Conservation (phyloP, 2,329 filamentous ascomycete species). For the Amylocarpus encephaloides region DNA sequence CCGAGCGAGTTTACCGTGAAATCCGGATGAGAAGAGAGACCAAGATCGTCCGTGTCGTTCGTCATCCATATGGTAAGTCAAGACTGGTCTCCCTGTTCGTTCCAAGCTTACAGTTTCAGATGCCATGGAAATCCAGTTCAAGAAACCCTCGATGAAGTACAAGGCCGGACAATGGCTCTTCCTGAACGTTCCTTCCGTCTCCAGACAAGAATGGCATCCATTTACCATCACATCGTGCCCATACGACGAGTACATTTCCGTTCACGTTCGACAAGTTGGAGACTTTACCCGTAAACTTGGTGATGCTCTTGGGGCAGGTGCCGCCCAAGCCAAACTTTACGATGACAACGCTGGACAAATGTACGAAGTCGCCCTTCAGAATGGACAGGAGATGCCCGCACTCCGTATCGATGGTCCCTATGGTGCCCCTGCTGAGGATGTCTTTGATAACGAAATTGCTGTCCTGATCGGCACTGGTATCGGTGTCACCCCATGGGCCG, state of each 20-base stretch:
- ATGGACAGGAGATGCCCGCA: conserved; percentile 84
- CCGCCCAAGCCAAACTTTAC: conserved; percentile 81
- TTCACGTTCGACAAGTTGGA: conserved; percentile 93
- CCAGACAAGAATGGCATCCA: conserved; percentile 90
- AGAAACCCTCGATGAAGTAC: conserved; percentile 94
- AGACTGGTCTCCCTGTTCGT: neutral
- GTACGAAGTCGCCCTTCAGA: conserved; percentile 94
- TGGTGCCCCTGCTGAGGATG: conserved; percentile 93
- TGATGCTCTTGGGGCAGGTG: conserved; percentile 86
- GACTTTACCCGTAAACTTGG: conserved; percentile 95
- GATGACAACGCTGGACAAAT: conserved; percentile 92
- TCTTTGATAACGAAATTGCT: conserved; percentile 88
- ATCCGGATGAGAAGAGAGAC: conserved; percentile 77
- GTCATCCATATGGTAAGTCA: conserved; percentile 80
- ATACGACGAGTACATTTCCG: conserved; percentile 87
- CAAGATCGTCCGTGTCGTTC: conserved; percentile 86
- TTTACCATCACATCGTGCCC: conserved; percentile 99
- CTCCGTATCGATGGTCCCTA: conserved; percentile 94
- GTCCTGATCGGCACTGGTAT: conserved; percentile 83
- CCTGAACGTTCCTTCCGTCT: conserved; percentile 85
- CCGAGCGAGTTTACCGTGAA: conserved; percentile 87
- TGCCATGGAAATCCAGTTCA: conserved; percentile 94
- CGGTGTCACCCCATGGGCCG: conserved; percentile 79
- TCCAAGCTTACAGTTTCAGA: conserved; percentile 45
- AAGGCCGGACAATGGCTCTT: conserved; percentile 98